Evolutionary conservation across 1,139 yeast species (phyloP).

Genomic region (Candida sanyaensis): DNA sequence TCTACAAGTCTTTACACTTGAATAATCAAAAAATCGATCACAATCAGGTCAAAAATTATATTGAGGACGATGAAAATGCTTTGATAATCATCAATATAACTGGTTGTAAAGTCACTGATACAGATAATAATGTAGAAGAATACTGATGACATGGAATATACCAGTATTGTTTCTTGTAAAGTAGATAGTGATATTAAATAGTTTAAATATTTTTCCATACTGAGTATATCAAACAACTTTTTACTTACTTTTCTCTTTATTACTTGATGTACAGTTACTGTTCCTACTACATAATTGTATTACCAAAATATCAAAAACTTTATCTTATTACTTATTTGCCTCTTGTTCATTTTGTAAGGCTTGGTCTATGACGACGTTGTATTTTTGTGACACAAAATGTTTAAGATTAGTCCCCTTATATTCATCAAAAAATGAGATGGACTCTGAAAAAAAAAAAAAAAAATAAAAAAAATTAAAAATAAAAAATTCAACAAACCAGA

Average conservation of each 20-base stretch:
- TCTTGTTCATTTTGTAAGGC: too few relatives aligned
- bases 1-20: slow-evolving; percentile 60
- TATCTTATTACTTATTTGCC: too few relatives aligned
- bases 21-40: slow-evolving; percentile 69
- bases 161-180: too few relatives aligned
- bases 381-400: background rate
- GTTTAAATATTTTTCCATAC: too few relatives aligned
- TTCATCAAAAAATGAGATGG: background rate
- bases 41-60: slow-evolving; percentile 55
- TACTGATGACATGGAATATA: slow-evolving; percentile 21
- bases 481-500: background rate
- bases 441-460: slow-evolving; percentile 4
- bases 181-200: too few relatives aligned
- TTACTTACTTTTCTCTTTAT: too few relatives aligned
- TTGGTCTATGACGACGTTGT: background rate
- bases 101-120: slow-evolving; percentile 80
- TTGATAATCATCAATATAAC: slow-evolving; percentile 64
- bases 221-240: too few relatives aligned
- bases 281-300: too few relatives aligned
- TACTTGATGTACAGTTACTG: too few relatives aligned
- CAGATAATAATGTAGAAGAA: slow-evolving; percentile 62
- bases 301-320: too few relatives aligned
- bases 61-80: slow-evolving; percentile 58
- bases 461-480: background rate
- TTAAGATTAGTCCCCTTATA: too few relatives aligned